phyloP scores from a whole-genome alignment of 345 rosid species.

The Conringia planisiliqua region DNA sequence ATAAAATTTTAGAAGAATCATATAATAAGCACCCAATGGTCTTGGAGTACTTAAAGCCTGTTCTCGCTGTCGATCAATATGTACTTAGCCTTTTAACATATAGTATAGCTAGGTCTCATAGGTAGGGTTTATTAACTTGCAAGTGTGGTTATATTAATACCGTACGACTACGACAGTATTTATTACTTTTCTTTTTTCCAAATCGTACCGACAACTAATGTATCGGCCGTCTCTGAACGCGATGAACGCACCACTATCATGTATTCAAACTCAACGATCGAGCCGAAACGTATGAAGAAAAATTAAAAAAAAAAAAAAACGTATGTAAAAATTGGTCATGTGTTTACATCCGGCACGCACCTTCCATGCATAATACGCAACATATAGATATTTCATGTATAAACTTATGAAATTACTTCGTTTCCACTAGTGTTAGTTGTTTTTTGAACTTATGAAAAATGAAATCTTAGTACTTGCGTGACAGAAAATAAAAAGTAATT shows the following conservation, averaged over 20 bases:
- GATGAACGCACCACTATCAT: neutral
- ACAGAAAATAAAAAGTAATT: neutral
- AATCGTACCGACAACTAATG: neutral
- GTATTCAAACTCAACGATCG: neutral
- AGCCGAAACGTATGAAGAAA: neutral
- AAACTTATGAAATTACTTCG: neutral
- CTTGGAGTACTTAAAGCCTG: constrained; percentile 29
- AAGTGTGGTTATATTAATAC: constrained; percentile 23
- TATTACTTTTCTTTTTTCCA: neutral
- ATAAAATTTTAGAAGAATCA: neutral
- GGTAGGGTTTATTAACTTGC: constrained; percentile 20
- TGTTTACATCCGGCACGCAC: neutral
- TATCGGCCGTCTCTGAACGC: neutral
- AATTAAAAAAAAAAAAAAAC: too few relatives aligned
- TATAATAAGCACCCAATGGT: constrained; percentile 31
- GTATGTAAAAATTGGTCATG: neutral
- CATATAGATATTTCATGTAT: neutral
- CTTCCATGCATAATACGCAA: neutral
- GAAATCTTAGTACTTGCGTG: neutral
- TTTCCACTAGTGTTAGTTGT: neutral
- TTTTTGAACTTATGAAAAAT: neutral
- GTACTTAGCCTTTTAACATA: constrained; percentile 6
- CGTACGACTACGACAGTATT: constrained; percentile 4
- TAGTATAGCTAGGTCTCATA: constrained; percentile 18
- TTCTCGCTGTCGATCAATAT: constrained; percentile 29